Percentiles rank a stretch among this genome's conserved stretches.
phyloP scores from a whole-genome alignment of 148 eudicot genomes.

The Fallopia convolvulus region DNA sequence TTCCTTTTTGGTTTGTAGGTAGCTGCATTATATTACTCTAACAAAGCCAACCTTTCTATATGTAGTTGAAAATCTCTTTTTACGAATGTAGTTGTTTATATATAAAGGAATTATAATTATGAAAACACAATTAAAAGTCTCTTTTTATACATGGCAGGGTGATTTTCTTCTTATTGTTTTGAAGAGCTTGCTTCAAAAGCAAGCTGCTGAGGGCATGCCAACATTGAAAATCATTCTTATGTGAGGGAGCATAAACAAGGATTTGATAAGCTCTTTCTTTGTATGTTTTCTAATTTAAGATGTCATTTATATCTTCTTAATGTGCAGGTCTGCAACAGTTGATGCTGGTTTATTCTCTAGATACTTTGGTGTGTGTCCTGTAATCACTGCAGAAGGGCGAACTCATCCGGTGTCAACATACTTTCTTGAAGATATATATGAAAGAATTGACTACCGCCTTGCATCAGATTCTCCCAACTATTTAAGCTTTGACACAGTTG shows the following conservation, averaged over 20 bases:
- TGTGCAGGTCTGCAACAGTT: conserved; percentile 92
- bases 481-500: conserved; percentile 44
- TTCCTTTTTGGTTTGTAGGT: background rate
- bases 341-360: conserved; percentile 81
- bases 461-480: conserved; percentile 85
- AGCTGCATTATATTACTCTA: background rate
- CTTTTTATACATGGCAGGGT: conserved; percentile 45
- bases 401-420: conserved; percentile 87
- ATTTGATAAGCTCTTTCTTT: background rate
- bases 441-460: conserved; percentile 62
- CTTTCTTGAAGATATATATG: conserved; percentile 88
- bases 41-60: background rate
- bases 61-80: background rate
- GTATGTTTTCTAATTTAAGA: background rate
- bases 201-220: conserved; percentile 39
- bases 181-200: conserved; percentile 81
- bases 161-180: conserved; percentile 83
- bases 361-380: conserved; percentile 87
- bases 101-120: background rate
- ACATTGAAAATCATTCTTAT: conserved; percentile 83
- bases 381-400: conserved; percentile 86
- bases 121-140: background rate
- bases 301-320: conserved; percentile 3
- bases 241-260: conserved; percentile 33
- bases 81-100: background rate